Evolutionary conservation across 257 asterid species (phyloP).

Genomic region (Plantago elongata): DNA sequence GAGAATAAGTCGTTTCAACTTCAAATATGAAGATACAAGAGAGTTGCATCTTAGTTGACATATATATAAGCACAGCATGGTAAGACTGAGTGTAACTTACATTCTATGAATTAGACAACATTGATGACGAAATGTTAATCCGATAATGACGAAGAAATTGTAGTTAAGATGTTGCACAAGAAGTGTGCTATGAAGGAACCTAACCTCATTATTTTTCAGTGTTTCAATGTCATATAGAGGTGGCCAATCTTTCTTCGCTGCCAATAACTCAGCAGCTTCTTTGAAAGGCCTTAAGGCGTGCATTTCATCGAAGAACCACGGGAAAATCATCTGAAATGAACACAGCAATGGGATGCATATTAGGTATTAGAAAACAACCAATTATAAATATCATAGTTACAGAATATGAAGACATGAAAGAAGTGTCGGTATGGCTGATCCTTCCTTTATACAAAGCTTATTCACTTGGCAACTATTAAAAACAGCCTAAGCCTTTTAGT

Average conservation of each 20-base stretch:
- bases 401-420: neutral
- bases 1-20: too few relatives aligned
- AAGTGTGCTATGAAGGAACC: neutral
- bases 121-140: too few relatives aligned
- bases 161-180: too few relatives aligned
- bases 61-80: too few relatives aligned
- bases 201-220: constrained; percentile 70
- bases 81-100: too few relatives aligned
- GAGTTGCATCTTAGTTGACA: too few relatives aligned
- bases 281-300: constrained; percentile 76
- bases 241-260: constrained; percentile 91
- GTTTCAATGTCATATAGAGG: constrained; percentile 53
- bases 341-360: neutral
- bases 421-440: too few relatives aligned
- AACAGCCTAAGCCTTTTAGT: neutral
- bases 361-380: neutral
- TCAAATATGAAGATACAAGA: too few relatives aligned
- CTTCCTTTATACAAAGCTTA: neutral
- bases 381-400: neutral
- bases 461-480: constrained; percentile 11
- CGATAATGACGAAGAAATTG: too few relatives aligned
- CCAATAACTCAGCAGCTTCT: constrained; percentile 68
- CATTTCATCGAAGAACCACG: constrained; percentile 89
- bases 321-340: constrained; percentile 73
- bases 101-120: too few relatives aligned